phyloP scores from a whole-genome alignment of 352 stramenopile genomes.

The Thalassiosira hispida region DNA sequence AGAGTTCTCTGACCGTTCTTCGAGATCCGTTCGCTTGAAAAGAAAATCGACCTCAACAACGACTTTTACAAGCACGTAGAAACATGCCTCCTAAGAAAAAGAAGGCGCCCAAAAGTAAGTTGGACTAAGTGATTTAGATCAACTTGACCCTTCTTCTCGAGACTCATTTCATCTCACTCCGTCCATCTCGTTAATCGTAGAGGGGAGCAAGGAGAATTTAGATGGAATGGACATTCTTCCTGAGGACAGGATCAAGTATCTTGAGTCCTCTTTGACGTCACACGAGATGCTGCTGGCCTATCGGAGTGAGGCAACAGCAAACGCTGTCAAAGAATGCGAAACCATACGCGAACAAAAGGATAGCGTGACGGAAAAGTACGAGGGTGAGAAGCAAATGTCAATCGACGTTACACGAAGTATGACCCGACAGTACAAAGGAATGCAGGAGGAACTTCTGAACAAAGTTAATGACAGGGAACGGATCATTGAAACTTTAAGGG shows the following conservation, averaged over 20 bases:
- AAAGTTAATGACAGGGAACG: slow-evolving; percentile 90
- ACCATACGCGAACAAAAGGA: slow-evolving; percentile 34
- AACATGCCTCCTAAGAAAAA: slow-evolving; percentile 15
- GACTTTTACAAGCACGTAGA: too few species aligned
- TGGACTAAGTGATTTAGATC: neutral
- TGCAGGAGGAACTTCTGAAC: slow-evolving; percentile 87
- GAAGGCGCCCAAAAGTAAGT: slow-evolving; percentile 16
- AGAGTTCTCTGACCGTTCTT: too few species aligned
- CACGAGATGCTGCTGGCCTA: slow-evolving; percentile 52
- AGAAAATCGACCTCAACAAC: too few species aligned
- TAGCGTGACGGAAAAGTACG: slow-evolving; percentile 49
- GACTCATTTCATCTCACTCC: neutral
- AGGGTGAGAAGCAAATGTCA: slow-evolving; percentile 82
- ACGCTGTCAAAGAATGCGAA: slow-evolving; percentile 37
- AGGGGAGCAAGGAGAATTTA: slow-evolving; percentile 32
- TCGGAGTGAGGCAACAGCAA: slow-evolving; percentile 39
- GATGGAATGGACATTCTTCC: slow-evolving; percentile 31
- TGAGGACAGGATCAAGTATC: slow-evolving; percentile 57
- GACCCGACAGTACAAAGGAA: slow-evolving; percentile 96
- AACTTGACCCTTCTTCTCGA: neutral
- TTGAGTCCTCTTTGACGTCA: slow-evolving; percentile 43
- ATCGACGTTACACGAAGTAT: slow-evolving; percentile 94
- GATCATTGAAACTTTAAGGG: slow-evolving; percentile 90
- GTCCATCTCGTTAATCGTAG: neutral
- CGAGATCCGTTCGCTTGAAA: too few species aligned